These are phyloP conservation scores for Triadica sebifera DNA, from an alignment of 345 rosid genomes.

Conservation along the genomic window DNA sequence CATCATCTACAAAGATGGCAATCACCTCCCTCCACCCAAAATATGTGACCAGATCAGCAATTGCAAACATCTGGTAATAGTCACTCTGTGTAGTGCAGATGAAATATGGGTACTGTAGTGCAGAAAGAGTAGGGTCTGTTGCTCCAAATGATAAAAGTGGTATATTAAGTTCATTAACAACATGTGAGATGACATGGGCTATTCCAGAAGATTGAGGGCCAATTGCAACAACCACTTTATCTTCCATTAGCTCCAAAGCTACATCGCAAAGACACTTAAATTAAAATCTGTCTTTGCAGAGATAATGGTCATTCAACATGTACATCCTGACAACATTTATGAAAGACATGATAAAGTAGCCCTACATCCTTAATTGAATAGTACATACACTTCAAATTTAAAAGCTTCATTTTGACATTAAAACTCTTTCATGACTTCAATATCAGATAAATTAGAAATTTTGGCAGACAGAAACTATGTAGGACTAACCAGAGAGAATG, in stretches of 20 bases:
- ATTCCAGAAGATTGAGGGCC: constrained; percentile 96
- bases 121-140: constrained; percentile 61
- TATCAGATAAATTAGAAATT: neutral
- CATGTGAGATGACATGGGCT: constrained; percentile 80
- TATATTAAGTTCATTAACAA: constrained; percentile 59
- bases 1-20: constrained; percentile 85
- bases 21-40: constrained; percentile 78
- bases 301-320: neutral
- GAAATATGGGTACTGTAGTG: constrained; percentile 66
- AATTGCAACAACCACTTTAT: constrained; percentile 62
- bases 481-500: neutral
- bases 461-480: neutral
- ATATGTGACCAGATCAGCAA: constrained; percentile 65
- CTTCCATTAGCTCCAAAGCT: constrained; percentile 90
- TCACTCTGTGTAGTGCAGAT: constrained; percentile 59
- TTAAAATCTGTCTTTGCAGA: constrained; percentile 23
- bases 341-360: neutral
- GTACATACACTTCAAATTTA: neutral
- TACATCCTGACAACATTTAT: neutral
- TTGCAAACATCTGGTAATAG: constrained; percentile 78
- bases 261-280: constrained; percentile 39
- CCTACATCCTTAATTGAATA: neutral
- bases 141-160: constrained; percentile 74
- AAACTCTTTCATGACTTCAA: neutral
- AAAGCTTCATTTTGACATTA: neutral